Conservation (phyloP, 257 asterid species). For the Striga asiatica region DNA sequence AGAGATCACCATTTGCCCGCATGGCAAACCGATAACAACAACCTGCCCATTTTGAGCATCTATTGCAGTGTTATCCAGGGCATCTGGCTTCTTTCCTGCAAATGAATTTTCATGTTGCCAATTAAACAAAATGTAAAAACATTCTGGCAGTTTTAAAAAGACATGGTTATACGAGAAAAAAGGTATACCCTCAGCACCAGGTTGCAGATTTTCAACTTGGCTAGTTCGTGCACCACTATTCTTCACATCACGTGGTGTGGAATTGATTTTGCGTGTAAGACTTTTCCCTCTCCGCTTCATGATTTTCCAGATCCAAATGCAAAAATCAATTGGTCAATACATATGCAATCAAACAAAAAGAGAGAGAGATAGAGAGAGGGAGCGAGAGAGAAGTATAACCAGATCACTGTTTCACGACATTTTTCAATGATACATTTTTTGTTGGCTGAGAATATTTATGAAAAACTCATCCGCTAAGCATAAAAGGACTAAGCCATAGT, state of each 20-base stretch:
- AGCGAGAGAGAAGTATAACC: too few species aligned
- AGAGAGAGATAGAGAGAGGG: background rate
- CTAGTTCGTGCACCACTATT: constrained; percentile 17
- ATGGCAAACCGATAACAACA: constrained; percentile 53
- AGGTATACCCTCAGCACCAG: constrained; percentile 23
- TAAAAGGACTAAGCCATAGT: too few species aligned
- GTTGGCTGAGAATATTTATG: too few species aligned
- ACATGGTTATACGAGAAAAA: background rate
- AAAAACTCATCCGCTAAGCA: too few species aligned
- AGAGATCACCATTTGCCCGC: constrained; percentile 31
- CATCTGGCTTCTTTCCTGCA: constrained; percentile 32
- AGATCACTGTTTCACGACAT: background rate
- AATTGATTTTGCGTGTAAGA: constrained; percentile 4
- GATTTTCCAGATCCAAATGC: constrained; percentile 11
- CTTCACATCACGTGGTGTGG: constrained; percentile 18
- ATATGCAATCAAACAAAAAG: background rate
- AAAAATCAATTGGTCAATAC: background rate
- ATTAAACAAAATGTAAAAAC: constrained; percentile 4
- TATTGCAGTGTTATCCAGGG: constrained; percentile 26
- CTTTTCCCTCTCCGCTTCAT: constrained; percentile 41
- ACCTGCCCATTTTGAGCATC: constrained; percentile 21
- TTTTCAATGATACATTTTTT: too few species aligned
- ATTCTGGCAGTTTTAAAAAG: background rate
- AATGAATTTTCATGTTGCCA: constrained; percentile 19
- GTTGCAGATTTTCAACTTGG: constrained; percentile 15